Conservation (phyloP, 2,329 filamentous ascomycete genomes). For the Nannizzia gypsea region DNA sequence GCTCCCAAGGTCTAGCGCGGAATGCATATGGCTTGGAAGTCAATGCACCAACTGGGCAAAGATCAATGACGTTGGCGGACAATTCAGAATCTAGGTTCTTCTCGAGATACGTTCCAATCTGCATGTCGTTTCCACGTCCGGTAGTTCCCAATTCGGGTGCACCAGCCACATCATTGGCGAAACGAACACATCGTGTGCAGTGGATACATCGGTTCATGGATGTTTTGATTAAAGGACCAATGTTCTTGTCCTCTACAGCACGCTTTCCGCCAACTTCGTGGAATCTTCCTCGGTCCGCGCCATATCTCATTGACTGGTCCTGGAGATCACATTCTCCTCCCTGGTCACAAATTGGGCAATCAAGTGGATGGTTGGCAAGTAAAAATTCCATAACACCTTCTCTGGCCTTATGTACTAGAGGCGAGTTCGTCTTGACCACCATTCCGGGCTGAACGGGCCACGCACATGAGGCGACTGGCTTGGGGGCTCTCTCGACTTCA, state of each 20-base stretch:
- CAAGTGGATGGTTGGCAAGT: constrained; percentile 87
- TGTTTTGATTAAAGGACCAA: constrained; percentile 94
- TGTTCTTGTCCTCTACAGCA: constrained; percentile 98
- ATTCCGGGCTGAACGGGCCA: constrained; percentile 98
- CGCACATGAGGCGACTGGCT: constrained; percentile 94
- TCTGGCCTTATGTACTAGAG: constrained; percentile 89
- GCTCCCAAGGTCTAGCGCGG: constrained; percentile 89
- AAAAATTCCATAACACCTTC: constrained; percentile 99
- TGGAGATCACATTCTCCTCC: constrained; percentile 98
- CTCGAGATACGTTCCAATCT: constrained; percentile 97
- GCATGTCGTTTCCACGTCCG: constrained; percentile 90
- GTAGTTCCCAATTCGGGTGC: constrained; percentile 90
- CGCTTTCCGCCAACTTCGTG: constrained; percentile 93
- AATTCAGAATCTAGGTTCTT: constrained; percentile 86
- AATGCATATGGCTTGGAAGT: constrained; percentile 98
- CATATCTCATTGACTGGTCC: constrained; percentile 98
- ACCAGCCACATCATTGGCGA: constrained; percentile 93
- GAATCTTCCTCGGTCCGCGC: constrained; percentile 88
- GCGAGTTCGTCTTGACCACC: constrained; percentile 97
- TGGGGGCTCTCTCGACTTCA: constrained; percentile 90
- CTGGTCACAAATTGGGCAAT: constrained; percentile 97
- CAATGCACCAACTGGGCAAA: constrained; percentile 92
- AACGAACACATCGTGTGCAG: constrained; percentile 94
- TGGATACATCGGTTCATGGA: constrained; percentile 99
- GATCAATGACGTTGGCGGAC: constrained; percentile 93